Conservation (phyloP, 2,329 filamentous ascomycete genomes). For the Beauveria medogensis region DNA sequence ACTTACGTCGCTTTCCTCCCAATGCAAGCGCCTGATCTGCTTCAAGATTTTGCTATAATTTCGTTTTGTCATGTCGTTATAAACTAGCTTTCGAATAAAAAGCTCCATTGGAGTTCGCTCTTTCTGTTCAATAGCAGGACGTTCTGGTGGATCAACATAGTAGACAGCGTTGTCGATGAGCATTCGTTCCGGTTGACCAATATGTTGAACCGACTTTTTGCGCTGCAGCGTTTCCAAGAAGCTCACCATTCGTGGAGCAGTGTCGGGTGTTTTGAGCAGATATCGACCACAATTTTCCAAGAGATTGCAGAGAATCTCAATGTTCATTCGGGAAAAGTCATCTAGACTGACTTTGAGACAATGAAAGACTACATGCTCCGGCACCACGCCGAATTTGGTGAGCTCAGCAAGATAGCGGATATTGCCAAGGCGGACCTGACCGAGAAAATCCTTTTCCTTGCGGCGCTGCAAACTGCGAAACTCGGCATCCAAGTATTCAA, state of each 20-base stretch:
- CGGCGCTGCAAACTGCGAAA: constrained; percentile 93
- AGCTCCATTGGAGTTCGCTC: constrained; percentile 89
- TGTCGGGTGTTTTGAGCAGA: constrained; percentile 84
- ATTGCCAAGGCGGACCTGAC: constrained; percentile 86
- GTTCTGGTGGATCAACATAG: constrained; percentile 91
- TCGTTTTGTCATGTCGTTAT: constrained; percentile 86
- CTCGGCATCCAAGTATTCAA: constrained; percentile 89
- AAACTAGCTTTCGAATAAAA: constrained; percentile 87
- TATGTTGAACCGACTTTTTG: constrained; percentile 91
- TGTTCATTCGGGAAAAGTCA: constrained; percentile 97
- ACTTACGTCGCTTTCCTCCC: constrained; percentile 79
- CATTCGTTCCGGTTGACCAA: constrained; percentile 95
- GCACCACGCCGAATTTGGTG: constrained; percentile 96
- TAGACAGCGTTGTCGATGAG: constrained; percentile 97
- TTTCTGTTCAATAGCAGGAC: constrained; percentile 92
- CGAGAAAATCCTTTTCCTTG: constrained; percentile 95
- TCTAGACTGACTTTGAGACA: constrained; percentile 96
- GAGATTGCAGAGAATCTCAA: constrained; percentile 94
- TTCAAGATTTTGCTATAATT: constrained; percentile 91
- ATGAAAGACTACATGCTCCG: constrained; percentile 97
- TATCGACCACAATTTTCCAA: constrained; percentile 96
- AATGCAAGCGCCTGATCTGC: constrained; percentile 90
- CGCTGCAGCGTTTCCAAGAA: constrained; percentile 92
- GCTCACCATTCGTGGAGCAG: constrained; percentile 82
- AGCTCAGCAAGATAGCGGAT: constrained; percentile 96